Evolutionary conservation across 305 asterid species (phyloP).

Genomic region (Fraxinus velutina): DNA sequence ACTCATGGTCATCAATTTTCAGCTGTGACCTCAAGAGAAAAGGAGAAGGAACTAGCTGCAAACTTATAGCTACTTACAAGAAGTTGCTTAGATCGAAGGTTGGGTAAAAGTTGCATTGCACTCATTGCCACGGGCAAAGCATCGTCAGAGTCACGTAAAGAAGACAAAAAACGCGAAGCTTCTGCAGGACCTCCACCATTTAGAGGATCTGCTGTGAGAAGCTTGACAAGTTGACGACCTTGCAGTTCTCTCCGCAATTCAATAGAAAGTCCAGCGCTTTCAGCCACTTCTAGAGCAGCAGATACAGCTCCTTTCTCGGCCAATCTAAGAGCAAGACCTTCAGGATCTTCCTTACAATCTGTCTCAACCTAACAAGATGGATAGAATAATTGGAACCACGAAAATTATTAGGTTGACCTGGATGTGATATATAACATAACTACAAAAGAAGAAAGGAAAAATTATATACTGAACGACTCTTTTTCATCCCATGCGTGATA

Average conservation of each 20-base stretch:
- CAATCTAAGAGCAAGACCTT: slow-evolving; percentile 96
- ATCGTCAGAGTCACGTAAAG: slow-evolving; percentile 86
- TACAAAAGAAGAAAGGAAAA: slow-evolving; percentile 18
- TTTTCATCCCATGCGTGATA: slow-evolving; percentile 22
- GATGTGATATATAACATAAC: not conserved
- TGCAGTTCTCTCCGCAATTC: slow-evolving; percentile 95
- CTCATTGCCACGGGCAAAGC: slow-evolving; percentile 98
- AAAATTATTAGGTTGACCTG: slow-evolving; percentile 11
- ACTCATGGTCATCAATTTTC: slow-evolving; percentile 19
- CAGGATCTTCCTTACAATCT: slow-evolving; percentile 93
- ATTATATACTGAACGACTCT: not conserved
- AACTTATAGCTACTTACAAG: slow-evolving; percentile 56
- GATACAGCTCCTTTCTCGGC: slow-evolving; percentile 98
- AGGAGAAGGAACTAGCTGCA: slow-evolving; percentile 16
- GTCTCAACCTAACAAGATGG: slow-evolving; percentile 65
- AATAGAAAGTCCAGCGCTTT: slow-evolving; percentile 87
- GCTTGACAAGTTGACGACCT: slow-evolving; percentile 99
- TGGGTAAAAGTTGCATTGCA: slow-evolving; percentile 98
- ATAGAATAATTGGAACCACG: slow-evolving; percentile 8
- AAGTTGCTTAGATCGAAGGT: slow-evolving; percentile 94
- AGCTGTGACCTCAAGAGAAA: slow-evolving; percentile 21
- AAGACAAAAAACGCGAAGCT: slow-evolving; percentile 97
- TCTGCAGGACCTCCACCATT: slow-evolving; percentile 99
- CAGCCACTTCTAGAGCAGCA: slow-evolving; percentile 93
- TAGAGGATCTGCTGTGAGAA: slow-evolving; percentile 92